Conservation (phyloP, 1,284 basidiomycete genomes). For the Vanrija humicola region DNA sequence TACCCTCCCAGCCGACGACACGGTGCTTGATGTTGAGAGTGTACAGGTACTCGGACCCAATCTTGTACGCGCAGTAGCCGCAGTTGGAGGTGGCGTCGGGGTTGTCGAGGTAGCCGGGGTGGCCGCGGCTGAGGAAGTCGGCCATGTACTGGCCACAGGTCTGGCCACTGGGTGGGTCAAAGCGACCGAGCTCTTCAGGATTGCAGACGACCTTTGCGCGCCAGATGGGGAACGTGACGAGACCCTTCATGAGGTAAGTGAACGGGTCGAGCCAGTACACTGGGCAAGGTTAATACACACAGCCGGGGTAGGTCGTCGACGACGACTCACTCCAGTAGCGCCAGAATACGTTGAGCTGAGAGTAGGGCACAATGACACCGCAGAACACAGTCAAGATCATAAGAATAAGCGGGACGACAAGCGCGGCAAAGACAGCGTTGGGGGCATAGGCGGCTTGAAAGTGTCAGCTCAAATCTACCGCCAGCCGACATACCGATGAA, state of each 20-base stretch:
- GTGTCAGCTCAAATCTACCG: background rate
- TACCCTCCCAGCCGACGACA: slow-evolving; percentile 15
- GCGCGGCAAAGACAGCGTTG: slow-evolving; percentile 34
- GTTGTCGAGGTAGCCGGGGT: slow-evolving; percentile 6
- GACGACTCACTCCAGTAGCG: slow-evolving; percentile 5
- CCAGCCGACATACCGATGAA: slow-evolving; percentile 12
- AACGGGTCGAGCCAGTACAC: slow-evolving; percentile 20
- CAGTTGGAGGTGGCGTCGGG: slow-evolving; percentile 14
- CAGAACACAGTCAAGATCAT: slow-evolving; percentile 8
- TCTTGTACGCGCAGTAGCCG: slow-evolving; percentile 18
- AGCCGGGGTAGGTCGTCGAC: no score
- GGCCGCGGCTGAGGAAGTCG: background rate
- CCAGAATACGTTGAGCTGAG: slow-evolving; percentile 1
- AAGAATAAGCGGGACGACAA: slow-evolving; percentile 9
- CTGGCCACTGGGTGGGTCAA: slow-evolving; percentile 25
- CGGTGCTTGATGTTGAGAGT: slow-evolving; percentile 19
- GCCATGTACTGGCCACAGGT: slow-evolving; percentile 24
- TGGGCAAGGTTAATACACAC: background rate
- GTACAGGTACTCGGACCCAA: slow-evolving; percentile 19
- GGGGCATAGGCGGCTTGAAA: slow-evolving; percentile 31
- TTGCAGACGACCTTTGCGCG: slow-evolving; percentile 20
- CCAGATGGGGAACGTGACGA: slow-evolving; percentile 17
- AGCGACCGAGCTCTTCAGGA: slow-evolving; percentile 19
- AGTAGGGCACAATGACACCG: slow-evolving; percentile 10
- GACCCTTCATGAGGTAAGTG: slow-evolving; percentile 17